Conservation (phyloP, 192 early-diverging fungal species). For the Linnemannia schmuckeri region DNA sequence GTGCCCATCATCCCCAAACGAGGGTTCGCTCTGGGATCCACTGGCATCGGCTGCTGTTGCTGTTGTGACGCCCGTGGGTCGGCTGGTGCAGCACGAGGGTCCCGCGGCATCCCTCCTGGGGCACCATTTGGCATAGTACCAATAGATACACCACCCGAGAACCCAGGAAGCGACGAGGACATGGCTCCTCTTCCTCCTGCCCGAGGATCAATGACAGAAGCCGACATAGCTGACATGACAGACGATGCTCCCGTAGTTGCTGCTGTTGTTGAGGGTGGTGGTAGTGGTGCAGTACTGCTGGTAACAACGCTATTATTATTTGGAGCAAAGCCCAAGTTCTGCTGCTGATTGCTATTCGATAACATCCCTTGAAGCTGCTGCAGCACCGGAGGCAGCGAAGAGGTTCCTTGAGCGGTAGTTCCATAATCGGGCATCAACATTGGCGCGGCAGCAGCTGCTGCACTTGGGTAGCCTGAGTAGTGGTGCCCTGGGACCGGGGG, state of each 20-base stretch:
- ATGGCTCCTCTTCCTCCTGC: background rate
- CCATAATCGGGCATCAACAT: background rate
- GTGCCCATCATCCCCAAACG: slow-evolving; percentile 20
- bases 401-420: background rate
- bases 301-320: slow-evolving; percentile 56
- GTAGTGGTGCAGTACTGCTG: slow-evolving; percentile 17
- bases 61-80: background rate
- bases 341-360: slow-evolving; percentile 47
- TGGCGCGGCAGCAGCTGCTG: background rate
- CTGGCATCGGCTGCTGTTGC: background rate
- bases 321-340: slow-evolving; percentile 28
- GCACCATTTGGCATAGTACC: background rate
- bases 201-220: background rate
- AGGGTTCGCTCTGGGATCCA: slow-evolving; percentile 18
- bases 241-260: background rate
- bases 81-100: background rate
- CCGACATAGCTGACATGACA: background rate
- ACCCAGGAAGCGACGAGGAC: background rate
- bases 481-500: background rate
- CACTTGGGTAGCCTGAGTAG: background rate
- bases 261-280: background rate
- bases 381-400: slow-evolving; percentile 31
- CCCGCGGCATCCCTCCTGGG: background rate
- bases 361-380: slow-evolving; percentile 48
- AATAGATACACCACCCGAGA: background rate